These are phyloP conservation scores for Mayamaea pseudoterrestris DNA, from an alignment of 108 stramenopile genomes.

Conservation along the genomic window DNA sequence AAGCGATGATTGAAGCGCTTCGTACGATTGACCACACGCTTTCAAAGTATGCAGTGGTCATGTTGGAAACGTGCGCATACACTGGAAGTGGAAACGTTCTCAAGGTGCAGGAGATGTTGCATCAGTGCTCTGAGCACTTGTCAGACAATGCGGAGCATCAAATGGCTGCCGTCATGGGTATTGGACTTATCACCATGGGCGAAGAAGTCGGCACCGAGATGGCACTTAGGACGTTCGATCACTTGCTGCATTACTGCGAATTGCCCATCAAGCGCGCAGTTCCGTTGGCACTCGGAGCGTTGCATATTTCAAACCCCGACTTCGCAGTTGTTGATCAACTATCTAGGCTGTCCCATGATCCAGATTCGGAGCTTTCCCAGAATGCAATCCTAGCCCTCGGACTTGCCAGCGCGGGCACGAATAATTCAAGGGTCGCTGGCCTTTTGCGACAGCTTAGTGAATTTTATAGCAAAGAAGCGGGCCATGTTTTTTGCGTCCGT, in stretches of 20 bases:
- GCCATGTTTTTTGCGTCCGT: slow-evolving; percentile 94
- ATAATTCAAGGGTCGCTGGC: slow-evolving; percentile 97
- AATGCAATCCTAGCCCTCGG: slow-evolving; percentile 93
- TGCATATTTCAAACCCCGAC: slow-evolving; percentile 93
- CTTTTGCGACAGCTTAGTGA: slow-evolving; percentile 93
- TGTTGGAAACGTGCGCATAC: slow-evolving; percentile 92
- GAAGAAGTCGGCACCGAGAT: slow-evolving; percentile 98
- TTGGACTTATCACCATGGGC: slow-evolving; percentile 94
- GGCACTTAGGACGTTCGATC: slow-evolving; percentile 94
- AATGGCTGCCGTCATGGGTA: slow-evolving; percentile 89
- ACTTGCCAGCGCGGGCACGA: slow-evolving; percentile 94
- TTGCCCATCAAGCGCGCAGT: slow-evolving; percentile 95
- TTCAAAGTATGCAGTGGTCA: slow-evolving; percentile 82
- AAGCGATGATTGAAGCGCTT: slow-evolving; percentile 93
- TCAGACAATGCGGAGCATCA: slow-evolving; percentile 92
- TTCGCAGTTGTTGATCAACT: slow-evolving; percentile 95
- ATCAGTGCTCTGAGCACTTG: slow-evolving; percentile 94
- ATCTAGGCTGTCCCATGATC: slow-evolving; percentile 94
- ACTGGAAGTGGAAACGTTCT: slow-evolving; percentile 98
- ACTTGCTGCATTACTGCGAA: slow-evolving; percentile 98
- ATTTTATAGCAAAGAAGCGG: slow-evolving; percentile 94
- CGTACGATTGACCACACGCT: slow-evolving; percentile 95
- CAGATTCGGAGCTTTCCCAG: slow-evolving; percentile 90
- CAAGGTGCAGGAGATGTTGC: slow-evolving; percentile 95
- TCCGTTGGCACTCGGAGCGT: slow-evolving; percentile 88